Evolutionary conservation across 768 basidiomycete genomes (phyloP).

Genomic region (Gymnopilus dilepis): DNA sequence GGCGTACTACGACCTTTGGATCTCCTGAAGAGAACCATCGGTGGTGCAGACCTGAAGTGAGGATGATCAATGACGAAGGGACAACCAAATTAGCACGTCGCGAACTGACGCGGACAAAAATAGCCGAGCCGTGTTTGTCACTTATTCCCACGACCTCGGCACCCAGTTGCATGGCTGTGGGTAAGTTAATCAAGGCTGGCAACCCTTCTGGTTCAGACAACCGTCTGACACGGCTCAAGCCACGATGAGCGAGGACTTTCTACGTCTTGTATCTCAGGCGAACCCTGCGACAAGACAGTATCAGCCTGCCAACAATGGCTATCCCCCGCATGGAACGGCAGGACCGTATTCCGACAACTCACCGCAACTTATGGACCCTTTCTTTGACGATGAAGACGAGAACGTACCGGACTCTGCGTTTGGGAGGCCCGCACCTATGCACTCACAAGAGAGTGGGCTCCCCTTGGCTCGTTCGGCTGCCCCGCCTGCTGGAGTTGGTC

Average conservation of each 20-base stretch:
- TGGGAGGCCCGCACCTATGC: slow-evolving; percentile 53
- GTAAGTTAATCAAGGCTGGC: slow-evolving; percentile 2
- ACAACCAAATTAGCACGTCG: background rate
- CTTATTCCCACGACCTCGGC: slow-evolving; percentile 21
- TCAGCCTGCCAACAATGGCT: slow-evolving; percentile 58
- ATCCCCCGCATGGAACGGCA: slow-evolving; percentile 57
- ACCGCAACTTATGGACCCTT: slow-evolving; percentile 75
- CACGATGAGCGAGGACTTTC: slow-evolving; percentile 74
- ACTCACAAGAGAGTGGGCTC: slow-evolving; percentile 59
- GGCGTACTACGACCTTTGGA: background rate
- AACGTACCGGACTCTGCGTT: slow-evolving; percentile 73
- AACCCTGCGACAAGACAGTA: slow-evolving; percentile 66
- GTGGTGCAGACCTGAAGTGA: background rate
- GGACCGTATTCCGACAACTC: slow-evolving; percentile 46
- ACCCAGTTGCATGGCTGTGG: slow-evolving; percentile 16
- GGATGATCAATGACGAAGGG: background rate
- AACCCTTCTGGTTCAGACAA: slow-evolving; percentile 23
- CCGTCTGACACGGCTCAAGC: slow-evolving; percentile 19
- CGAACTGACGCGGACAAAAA: background rate
- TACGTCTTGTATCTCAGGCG: slow-evolving; percentile 71
- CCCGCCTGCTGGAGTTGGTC: slow-evolving; percentile 61
- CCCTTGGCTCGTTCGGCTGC: slow-evolving; percentile 65
- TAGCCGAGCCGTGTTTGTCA: slow-evolving; percentile 19
- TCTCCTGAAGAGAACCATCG: slow-evolving; percentile 22
- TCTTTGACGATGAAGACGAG: slow-evolving; percentile 88